Evolutionary conservation across 176 grass and related monocot species (phyloP).

Genomic region (Puccinellia tenuiflora): DNA sequence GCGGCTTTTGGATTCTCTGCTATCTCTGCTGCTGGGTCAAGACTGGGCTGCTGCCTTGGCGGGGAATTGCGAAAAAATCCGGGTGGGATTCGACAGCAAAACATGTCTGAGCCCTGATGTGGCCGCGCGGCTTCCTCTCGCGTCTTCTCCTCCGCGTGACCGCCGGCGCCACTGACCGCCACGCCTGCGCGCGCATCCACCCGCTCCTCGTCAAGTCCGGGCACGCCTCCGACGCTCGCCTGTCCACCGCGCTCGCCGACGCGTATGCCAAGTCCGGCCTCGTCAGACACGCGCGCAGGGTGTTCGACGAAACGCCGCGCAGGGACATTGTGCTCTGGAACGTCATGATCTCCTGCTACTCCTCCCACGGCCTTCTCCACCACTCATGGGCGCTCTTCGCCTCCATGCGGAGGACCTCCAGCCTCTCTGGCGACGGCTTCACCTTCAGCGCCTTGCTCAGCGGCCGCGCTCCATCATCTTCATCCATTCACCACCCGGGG

Average conservation of each 20-base stretch:
- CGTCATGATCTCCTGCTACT: slow-evolving; percentile 72
- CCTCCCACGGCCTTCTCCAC: slow-evolving; percentile 35
- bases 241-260: slow-evolving; percentile 35
- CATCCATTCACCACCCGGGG: background rate
- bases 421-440: slow-evolving; percentile 56
- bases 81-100: background rate
- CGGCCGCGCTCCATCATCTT: background rate
- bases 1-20: background rate
- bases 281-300: slow-evolving; percentile 9
- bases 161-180: background rate
- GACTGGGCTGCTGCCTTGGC: background rate
- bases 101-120: background rate
- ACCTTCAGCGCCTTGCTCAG: slow-evolving; percentile 71
- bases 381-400: slow-evolving; percentile 43
- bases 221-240: slow-evolving; percentile 4
- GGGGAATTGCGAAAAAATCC: background rate
- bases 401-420: slow-evolving; percentile 15
- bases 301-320: slow-evolving; percentile 44
- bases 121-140: background rate
- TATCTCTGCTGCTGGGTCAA: background rate
- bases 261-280: slow-evolving; percentile 31
- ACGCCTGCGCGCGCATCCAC: slow-evolving; percentile 4
- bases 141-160: slow-evolving; percentile 8
- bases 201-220: slow-evolving; percentile 39
- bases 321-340: slow-evolving; percentile 52